Conservation (phyloP, 495 filamentous ascomycete species). For the Acidomyces sp. region DNA sequence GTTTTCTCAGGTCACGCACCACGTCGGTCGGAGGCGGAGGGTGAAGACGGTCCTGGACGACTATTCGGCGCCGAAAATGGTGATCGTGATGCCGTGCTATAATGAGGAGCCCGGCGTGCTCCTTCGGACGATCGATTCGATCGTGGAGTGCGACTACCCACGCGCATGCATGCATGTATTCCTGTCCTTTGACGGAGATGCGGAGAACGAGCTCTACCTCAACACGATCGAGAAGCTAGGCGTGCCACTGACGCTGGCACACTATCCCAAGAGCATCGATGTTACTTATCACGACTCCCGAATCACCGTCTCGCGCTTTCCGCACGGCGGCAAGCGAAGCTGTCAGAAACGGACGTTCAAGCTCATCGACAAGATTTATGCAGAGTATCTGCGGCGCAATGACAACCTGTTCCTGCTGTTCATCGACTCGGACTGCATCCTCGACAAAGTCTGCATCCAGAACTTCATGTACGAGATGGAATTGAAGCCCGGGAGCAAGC, state of each 20-base stretch:
- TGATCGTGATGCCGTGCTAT: conserved; percentile 96
- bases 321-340: conserved; percentile 83
- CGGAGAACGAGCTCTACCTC: conserved; percentile 79
- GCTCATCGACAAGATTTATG: conserved; percentile 87
- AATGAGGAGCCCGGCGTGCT: conserved; percentile 82
- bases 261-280: conserved; percentile 84
- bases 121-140: conserved; percentile 77
- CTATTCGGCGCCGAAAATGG: conserved; percentile 77
- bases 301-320: conserved; percentile 85
- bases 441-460: conserved; percentile 84
- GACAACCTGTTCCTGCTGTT: conserved; percentile 94
- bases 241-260: conserved; percentile 61
- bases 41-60: conserved; percentile 81
- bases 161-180: conserved; percentile 90
- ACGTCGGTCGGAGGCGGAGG: conserved; percentile 63
- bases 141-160: conserved; percentile 91
- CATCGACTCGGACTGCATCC: conserved; percentile 96
- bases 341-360: conserved; percentile 93
- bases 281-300: conserved; percentile 68
- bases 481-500: conserved; percentile 81
- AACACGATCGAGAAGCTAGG: conserved; percentile 80
- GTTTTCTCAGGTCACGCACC: conserved; percentile 76
- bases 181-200: conserved; percentile 85
- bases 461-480: conserved; percentile 99
- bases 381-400: conserved; percentile 72